These are phyloP conservation scores for Metarhizium rileyi DNA, from an alignment of 2,329 filamentous ascomycete genomes.

Conservation along the genomic window DNA sequence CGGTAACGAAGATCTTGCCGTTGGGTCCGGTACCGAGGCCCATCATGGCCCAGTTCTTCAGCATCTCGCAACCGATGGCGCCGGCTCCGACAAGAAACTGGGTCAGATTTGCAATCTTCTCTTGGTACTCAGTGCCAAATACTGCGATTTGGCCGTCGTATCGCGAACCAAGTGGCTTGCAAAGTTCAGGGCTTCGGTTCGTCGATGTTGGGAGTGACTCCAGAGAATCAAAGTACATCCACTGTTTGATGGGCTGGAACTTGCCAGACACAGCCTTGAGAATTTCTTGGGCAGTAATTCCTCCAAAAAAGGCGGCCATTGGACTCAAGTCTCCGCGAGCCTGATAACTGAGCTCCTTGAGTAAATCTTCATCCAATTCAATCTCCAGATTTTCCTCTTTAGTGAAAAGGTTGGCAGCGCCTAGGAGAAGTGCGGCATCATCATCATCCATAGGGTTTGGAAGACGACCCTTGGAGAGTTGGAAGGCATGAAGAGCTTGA, in stretches of 20 bases:
- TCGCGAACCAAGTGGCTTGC: conserved; percentile 72
- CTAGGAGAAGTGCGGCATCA: conserved; percentile 71
- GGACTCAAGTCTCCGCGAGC: conserved; percentile 83
- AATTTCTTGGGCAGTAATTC: conserved; percentile 86
- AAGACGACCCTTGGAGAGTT: conserved; percentile 61
- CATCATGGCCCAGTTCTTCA: conserved; percentile 99
- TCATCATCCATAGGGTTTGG: conserved; percentile 76
- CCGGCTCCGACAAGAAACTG: conserved; percentile 94
- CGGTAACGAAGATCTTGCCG: conserved; percentile 84
- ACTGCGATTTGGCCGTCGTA: conserved; percentile 98
- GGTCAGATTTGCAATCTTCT: conserved; percentile 82
- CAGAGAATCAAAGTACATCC: conserved; percentile 96
- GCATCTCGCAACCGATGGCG: conserved; percentile 96
- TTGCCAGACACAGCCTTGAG: conserved; percentile 97
- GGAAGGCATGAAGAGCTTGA: conserved; percentile 84
- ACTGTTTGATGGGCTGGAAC: conserved; percentile 91
- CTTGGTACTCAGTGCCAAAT: conserved; percentile 86
- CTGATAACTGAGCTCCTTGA: conserved; percentile 91
- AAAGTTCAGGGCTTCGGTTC: conserved; percentile 73
- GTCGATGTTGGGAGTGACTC: conserved; percentile 77
- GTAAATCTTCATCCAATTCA: conserved; percentile 84
- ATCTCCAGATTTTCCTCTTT: conserved; percentile 54
- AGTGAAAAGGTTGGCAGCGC: conserved; percentile 65
- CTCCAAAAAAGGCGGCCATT: conserved; percentile 92
- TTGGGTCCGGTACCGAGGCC: conserved; percentile 81